These are phyloP conservation scores for Ophiocordyceps camponoti-leonardi DNA, from an alignment of 2,329 filamentous ascomycete genomes.

Conservation along the genomic window DNA sequence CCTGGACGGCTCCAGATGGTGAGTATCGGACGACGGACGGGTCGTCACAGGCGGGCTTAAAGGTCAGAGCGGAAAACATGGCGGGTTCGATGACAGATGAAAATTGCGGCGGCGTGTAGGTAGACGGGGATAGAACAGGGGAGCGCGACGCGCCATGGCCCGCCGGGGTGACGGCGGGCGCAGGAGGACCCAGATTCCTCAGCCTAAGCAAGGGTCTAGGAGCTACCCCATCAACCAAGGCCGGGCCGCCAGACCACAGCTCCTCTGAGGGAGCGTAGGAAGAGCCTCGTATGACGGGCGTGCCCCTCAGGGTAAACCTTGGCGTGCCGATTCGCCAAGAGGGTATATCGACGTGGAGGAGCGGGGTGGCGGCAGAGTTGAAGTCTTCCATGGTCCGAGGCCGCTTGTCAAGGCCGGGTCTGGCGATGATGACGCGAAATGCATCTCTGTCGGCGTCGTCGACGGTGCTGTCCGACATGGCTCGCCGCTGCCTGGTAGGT, in stretches of 20 bases:
- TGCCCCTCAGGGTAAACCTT: constrained; percentile 60
- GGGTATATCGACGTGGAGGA: constrained; percentile 62
- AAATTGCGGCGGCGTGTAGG: constrained; percentile 29
- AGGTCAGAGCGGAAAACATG: constrained; percentile 69
- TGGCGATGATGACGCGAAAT: constrained; percentile 67
- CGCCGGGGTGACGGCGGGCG: constrained; percentile 14
- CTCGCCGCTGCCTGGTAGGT: constrained; percentile 33
- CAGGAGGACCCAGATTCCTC: constrained; percentile 19
- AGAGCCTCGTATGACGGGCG: constrained; percentile 64
- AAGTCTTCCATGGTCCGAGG: constrained; percentile 47
- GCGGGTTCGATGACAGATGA: constrained; percentile 42
- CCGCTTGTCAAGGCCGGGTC: constrained; percentile 40
- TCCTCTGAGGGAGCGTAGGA: constrained; percentile 64
- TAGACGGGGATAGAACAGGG: constrained; percentile 24
- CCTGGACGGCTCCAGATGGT: constrained; percentile 56
- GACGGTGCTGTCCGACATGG: constrained; percentile 62
- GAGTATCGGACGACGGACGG: constrained; percentile 70
- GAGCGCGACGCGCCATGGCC: constrained; percentile 13
- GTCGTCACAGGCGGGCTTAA: constrained; percentile 65
- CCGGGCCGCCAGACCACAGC: constrained; percentile 41
- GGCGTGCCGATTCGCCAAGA: constrained; percentile 72
- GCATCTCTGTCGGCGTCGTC: constrained; percentile 46
- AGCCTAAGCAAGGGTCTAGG: constrained; percentile 11
- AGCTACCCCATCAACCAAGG: constrained; percentile 19
- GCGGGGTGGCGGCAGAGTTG: constrained; percentile 25